Evolutionary conservation across 345 rosid genomes (phyloP), one percentile per base, ranked within the genome.

Genomic region (Durio zibethinus): DNA sequence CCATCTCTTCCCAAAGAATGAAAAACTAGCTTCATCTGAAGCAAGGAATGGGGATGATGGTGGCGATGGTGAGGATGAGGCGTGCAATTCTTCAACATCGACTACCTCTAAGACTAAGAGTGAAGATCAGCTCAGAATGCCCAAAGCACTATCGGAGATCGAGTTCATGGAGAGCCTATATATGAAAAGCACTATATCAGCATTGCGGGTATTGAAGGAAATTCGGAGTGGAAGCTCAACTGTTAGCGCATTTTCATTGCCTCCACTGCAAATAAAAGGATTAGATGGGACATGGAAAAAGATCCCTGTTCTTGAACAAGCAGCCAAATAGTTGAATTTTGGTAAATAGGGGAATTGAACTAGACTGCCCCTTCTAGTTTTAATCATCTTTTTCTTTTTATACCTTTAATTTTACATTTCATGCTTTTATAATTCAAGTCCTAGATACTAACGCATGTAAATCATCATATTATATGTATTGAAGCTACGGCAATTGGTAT

Each of bases 171-270:
- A 94, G 85, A 89, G 93, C 23, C 80, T 88, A 0, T 88, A 91
- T 50, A 93, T 96, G 97, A 96, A 96, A 82, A 91, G 98, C 67
- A 85, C 97, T 0, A 82, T 96, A 5, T 89, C 99, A 11, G 99
- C 98, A 10, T 76, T 93, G 52, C 81, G 95, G 14, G 91, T 85
- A 56, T 76, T 93, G 84, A 89, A 90, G 75, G 89, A 95, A 56
- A 95, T 95, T 33, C 85, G 99, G 65, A 96, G 93, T 0, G 76
- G 87, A 16, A 96, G 98, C 85, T 96, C 99, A 14, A 93, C 99
- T 0, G 97, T 92, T 1, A 93, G 97, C 68, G 85, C 77, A 14
- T 96, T 92, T 56, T 96, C 98, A 0, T 82, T 96, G 88, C 99
- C 99, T 7, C 99, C 99, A 0, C 78, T 93, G 35, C 99, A 95